These are phyloP conservation scores for Parietaria judaica DNA, from an alignment of 306 rosid genomes.

Conservation along the genomic window DNA sequence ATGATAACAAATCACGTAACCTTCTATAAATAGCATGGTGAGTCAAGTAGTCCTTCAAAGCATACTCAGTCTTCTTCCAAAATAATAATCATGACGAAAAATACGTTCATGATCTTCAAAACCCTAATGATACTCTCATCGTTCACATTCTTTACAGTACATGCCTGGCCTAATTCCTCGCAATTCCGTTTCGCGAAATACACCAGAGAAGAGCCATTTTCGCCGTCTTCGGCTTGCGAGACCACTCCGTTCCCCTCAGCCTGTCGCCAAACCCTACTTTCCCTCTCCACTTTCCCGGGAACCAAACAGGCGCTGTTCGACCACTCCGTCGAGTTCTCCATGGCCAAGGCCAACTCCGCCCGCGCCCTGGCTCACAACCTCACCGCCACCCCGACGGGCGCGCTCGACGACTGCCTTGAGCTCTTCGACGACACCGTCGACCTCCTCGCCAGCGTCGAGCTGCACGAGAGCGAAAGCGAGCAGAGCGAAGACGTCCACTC, in stretches of 20 bases:
- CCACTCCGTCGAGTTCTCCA: constrained; percentile 16
- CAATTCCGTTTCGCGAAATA: constrained; percentile 19
- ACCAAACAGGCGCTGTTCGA: constrained; percentile 10
- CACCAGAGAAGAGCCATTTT: constrained; percentile 4
- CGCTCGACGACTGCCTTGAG: constrained; percentile 25
- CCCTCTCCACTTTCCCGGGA: not conserved
- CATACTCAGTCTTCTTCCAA: not conserved
- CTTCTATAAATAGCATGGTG: too few species aligned
- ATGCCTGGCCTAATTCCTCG: constrained; percentile 9
- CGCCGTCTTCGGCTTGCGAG: constrained; percentile 12
- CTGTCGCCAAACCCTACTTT: constrained; percentile 21
- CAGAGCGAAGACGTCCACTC: constrained; percentile 17
- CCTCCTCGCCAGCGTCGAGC: constrained; percentile 23
- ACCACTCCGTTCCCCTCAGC: constrained; percentile 14
- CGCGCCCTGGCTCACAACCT: constrained; percentile 22
- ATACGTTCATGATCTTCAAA: not conserved
- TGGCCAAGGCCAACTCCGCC: constrained; percentile 12
- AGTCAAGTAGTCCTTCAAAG: too few species aligned
- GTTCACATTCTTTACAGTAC: not conserved
- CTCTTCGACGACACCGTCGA: constrained; percentile 25
- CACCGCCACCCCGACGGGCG: constrained; percentile 2
- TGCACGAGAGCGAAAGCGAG: not conserved
- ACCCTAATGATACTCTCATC: not conserved
- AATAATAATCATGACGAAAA: not conserved
- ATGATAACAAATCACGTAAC: too few species aligned